A percentile compares a stretch with the other conserved stretches of the same genome.
phyloP scores from a whole-genome alignment of 2,329 filamentous ascomycete genomes.

The Penicillium sp. region DNA sequence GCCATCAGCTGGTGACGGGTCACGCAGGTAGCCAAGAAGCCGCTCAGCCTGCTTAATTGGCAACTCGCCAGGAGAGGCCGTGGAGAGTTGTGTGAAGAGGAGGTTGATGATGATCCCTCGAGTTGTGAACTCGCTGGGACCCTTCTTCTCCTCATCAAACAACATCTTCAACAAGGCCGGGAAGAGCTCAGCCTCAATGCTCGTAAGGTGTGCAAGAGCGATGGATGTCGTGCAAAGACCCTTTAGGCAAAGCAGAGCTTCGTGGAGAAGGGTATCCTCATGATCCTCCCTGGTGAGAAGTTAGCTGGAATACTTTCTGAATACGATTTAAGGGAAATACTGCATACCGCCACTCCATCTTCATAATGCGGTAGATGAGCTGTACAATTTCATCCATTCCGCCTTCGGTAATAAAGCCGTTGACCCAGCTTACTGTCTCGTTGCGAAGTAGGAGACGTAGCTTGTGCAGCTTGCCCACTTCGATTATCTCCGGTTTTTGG shows the following conservation, averaged over 20 bases:
- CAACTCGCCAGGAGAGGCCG: slow-evolving; percentile 61
- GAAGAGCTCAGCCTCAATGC: slow-evolving; percentile 78
- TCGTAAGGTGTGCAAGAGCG: slow-evolving; percentile 76
- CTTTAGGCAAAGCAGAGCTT: slow-evolving; percentile 89
- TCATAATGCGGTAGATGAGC: slow-evolving; percentile 86
- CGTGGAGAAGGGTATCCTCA: slow-evolving; percentile 88
- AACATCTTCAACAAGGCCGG: slow-evolving; percentile 83
- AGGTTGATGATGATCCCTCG: slow-evolving; percentile 86
- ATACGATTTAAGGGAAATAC: neutral
- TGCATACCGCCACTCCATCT: slow-evolving; percentile 87
- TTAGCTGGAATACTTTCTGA: slow-evolving; percentile 23
- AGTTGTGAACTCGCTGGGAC: slow-evolving; percentile 93
- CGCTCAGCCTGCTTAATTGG: slow-evolving; percentile 63
- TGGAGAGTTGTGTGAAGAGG: slow-evolving; percentile 82
- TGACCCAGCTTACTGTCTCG: slow-evolving; percentile 94
- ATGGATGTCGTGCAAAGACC: slow-evolving; percentile 88
- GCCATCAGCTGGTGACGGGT: slow-evolving; percentile 73
- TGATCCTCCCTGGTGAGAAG: slow-evolving; percentile 73
- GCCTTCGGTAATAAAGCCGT: slow-evolving; percentile 82
- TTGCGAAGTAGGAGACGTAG: slow-evolving; percentile 84
- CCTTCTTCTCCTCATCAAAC: slow-evolving; percentile 97
- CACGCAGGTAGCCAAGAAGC: slow-evolving; percentile 77
- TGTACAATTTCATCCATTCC: slow-evolving; percentile 91
- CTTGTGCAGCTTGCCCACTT: slow-evolving; percentile 95
- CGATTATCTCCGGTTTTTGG: slow-evolving; percentile 76